These are phyloP conservation scores for Venturia aucupariae DNA, from an alignment of 2,329 filamentous ascomycete genomes.

Conservation along the genomic window DNA sequence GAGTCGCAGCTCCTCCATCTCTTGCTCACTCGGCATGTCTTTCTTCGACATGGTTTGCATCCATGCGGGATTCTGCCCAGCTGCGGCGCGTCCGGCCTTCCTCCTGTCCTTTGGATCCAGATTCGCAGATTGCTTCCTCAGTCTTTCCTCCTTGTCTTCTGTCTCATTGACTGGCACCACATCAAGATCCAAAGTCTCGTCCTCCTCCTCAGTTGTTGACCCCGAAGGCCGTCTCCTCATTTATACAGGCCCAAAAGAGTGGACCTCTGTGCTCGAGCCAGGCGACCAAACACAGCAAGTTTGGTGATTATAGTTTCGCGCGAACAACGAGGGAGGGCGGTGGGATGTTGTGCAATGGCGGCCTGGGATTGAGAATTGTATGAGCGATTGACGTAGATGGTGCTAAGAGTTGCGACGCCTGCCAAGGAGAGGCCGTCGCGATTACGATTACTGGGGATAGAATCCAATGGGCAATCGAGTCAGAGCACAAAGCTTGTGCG, in stretches of 20 bases:
- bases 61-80: constrained; percentile 7
- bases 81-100: background rate
- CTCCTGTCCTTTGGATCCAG: constrained; percentile 5
- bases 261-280: constrained; percentile 7
- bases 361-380: background rate
- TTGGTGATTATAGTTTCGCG: constrained; percentile 2
- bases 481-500: background rate
- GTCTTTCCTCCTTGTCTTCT: constrained; percentile 9
- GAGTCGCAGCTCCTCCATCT: constrained; percentile 14
- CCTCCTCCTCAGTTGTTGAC: constrained; percentile 31
- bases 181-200: constrained; percentile 16
- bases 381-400: constrained; percentile 2
- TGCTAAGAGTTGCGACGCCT: constrained; percentile 1
- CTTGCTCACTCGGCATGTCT: constrained; percentile 15
- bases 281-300: constrained; percentile 7
- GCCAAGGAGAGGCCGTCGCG: background rate
- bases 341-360: background rate
- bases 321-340: background rate
- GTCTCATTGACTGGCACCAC: background rate
- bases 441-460: background rate
- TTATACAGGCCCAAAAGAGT: constrained; percentile 17
- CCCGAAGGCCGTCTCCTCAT: constrained; percentile 34
- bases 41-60: background rate
- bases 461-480: background rate
- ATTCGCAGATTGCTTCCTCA: constrained; percentile 3